A percentile compares a stretch with the other conserved stretches of the same genome.
phyloP scores from a whole-genome alignment of 2,329 filamentous ascomycete genomes.

The Colletotrichum sp. region DNA sequence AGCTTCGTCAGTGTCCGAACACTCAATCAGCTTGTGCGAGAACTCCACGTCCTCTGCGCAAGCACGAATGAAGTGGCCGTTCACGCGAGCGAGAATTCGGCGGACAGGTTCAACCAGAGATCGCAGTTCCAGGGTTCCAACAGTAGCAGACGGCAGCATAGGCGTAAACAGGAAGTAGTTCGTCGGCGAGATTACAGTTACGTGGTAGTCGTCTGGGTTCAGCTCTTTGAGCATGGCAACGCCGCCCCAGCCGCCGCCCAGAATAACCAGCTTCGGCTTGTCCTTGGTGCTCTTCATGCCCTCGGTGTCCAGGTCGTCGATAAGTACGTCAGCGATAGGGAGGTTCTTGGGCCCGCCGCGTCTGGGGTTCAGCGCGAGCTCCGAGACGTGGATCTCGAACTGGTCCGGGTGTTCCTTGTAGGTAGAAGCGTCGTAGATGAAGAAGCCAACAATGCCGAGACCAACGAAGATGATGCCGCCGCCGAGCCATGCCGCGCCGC shows the following conservation, averaged over 20 bases:
- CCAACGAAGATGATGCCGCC: slow-evolving; percentile 76
- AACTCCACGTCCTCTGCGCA: slow-evolving; percentile 90
- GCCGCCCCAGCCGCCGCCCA: slow-evolving; percentile 95
- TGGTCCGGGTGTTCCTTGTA: slow-evolving; percentile 75
- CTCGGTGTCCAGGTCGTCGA: slow-evolving; percentile 86
- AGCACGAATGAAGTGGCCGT: slow-evolving; percentile 90
- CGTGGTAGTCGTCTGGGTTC: slow-evolving; percentile 90
- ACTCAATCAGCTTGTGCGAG: slow-evolving; percentile 86
- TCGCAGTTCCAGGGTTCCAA: slow-evolving; percentile 89
- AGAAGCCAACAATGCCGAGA: slow-evolving; percentile 79
- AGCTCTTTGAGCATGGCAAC: slow-evolving; percentile 90
- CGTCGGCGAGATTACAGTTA: slow-evolving; percentile 91
- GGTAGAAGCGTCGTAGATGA: slow-evolving; percentile 91
- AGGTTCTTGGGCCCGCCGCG: slow-evolving; percentile 93
- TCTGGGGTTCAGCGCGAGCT: slow-evolving; percentile 80
- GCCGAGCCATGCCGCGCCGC: slow-evolving; percentile 74
- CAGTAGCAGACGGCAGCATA: slow-evolving; percentile 96
- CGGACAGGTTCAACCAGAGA: slow-evolving; percentile 94
- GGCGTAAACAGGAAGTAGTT: slow-evolving; percentile 99
- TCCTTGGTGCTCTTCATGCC: slow-evolving; percentile 75
- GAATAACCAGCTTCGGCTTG: slow-evolving; percentile 90
- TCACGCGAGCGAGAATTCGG: slow-evolving; percentile 77
- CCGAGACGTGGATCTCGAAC: slow-evolving; percentile 82
- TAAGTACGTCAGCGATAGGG: slow-evolving; percentile 84
- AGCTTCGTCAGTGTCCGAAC: slow-evolving; percentile 72